A percentile compares a stretch with the other conserved stretches of the same genome.
These are phyloP conservation scores for Hawksworthiomyces lignivorus DNA, from an alignment of 2,329 filamentous ascomycete species.

Conservation along the genomic window DNA sequence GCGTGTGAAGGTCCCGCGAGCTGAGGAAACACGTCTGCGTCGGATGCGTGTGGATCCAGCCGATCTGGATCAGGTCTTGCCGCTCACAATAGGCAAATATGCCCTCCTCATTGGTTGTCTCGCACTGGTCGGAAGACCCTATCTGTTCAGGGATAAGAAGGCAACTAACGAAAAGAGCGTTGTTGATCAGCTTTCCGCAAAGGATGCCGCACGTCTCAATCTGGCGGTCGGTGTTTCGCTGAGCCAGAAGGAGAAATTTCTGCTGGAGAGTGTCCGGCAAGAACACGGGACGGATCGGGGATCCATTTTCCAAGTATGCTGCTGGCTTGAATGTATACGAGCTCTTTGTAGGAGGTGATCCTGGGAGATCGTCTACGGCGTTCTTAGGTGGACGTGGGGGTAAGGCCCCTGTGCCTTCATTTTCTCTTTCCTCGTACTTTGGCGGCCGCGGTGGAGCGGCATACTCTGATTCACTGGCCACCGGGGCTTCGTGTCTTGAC, in stretches of 20 bases:
- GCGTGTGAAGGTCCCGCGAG: conserved; percentile 86
- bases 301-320: conserved; percentile 83
- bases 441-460: not conserved
- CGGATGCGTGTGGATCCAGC: conserved; percentile 98
- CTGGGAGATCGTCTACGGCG: too few species aligned
- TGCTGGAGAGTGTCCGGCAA: conserved; percentile 68
- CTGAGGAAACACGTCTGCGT: conserved; percentile 98
- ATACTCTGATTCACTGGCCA: too few species aligned
- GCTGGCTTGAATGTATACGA: conserved; percentile 73
- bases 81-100: conserved; percentile 85
- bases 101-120: conserved; percentile 78
- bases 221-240: conserved; percentile 68
- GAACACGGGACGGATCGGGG: conserved; percentile 79
- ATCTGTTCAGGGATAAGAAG: conserved; percentile 88
- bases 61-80: conserved; percentile 76
- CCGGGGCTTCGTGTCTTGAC: too few species aligned
- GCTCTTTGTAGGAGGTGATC: too few species aligned
- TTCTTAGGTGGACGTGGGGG: not conserved
- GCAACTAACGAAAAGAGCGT: conserved; percentile 83
- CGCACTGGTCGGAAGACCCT: conserved; percentile 86
- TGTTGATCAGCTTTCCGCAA: conserved; percentile 83
- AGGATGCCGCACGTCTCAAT: conserved; percentile 94
- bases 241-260: conserved; percentile 66
- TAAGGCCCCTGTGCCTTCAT: too few species aligned
- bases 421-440: too few species aligned